Conservation (phyloP, 495 filamentous ascomycete species). For the Astrothelium macrocarpum region DNA sequence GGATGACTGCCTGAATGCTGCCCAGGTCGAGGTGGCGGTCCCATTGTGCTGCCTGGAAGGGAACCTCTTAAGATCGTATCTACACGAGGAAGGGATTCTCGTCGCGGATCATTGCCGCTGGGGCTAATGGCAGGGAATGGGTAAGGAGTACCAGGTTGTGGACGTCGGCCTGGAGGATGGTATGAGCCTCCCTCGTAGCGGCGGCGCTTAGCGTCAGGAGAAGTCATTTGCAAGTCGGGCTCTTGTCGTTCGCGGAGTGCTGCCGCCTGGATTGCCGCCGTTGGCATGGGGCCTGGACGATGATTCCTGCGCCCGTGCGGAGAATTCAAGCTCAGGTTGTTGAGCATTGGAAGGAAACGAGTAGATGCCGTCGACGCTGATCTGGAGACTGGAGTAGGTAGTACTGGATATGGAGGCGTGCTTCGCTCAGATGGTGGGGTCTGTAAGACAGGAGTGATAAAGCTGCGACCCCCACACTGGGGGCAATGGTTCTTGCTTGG, state of each 20-base stretch:
- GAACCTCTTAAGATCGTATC: slow-evolving; percentile 7
- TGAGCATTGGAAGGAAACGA: slow-evolving; percentile 34
- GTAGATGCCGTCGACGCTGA: slow-evolving; percentile 25
- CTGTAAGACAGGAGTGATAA: slow-evolving; percentile 36
- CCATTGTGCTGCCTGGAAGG: slow-evolving; percentile 8
- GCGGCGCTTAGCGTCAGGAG: slow-evolving; percentile 27
- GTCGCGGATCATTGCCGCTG: not conserved
- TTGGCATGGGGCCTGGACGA: not conserved
- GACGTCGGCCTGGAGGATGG: not conserved
- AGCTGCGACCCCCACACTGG: slow-evolving; percentile 54
- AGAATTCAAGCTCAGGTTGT: slow-evolving; percentile 31
- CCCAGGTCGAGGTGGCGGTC: slow-evolving; percentile 16
- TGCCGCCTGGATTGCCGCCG: not conserved
- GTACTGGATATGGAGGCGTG: slow-evolving; percentile 25
- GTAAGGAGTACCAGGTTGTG: slow-evolving; percentile 19
- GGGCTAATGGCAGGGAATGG: slow-evolving; percentile 8
- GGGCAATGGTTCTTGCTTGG: slow-evolving; percentile 42
- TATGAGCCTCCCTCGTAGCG: slow-evolving; percentile 10
- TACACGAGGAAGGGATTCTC: slow-evolving; percentile 9
- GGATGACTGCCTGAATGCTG: slow-evolving; percentile 28
- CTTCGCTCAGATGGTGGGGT: slow-evolving; percentile 23
- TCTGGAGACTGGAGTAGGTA: slow-evolving; percentile 24
- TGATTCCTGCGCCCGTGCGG: slow-evolving; percentile 24
- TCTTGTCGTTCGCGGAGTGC: slow-evolving; percentile 4
- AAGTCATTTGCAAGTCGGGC: not conserved